Conservation (phyloP, 768 basidiomycete species). For the Filobasidium floriforme region DNA sequence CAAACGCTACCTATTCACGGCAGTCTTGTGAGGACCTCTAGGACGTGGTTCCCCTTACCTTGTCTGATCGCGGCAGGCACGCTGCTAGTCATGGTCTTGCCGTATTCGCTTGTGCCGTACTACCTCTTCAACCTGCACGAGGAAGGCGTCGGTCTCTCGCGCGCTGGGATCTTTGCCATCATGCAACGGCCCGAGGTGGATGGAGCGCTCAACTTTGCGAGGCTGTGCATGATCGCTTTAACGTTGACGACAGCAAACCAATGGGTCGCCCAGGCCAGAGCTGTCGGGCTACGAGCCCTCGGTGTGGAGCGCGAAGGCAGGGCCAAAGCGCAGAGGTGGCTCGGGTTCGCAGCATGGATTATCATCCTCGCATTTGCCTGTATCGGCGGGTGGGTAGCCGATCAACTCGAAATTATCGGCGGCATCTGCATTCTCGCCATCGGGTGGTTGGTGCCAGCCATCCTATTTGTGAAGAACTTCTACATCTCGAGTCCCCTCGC, state of each 20-base stretch:
- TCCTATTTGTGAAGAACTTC: constrained; percentile 73
- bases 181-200: constrained; percentile 22
- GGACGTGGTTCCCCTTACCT: constrained; percentile 37
- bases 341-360: constrained; percentile 34
- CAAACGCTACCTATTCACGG: constrained; percentile 40
- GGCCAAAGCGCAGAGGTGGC: constrained; percentile 34
- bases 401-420: constrained; percentile 36
- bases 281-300: constrained; percentile 30
- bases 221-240: constrained; percentile 36
- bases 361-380: constrained; percentile 30
- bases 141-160: not conserved
- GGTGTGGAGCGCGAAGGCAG: constrained; percentile 38
- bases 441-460: constrained; percentile 48
- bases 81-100: constrained; percentile 35
- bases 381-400: constrained; percentile 34
- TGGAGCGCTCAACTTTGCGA: constrained; percentile 38
- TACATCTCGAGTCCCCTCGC: constrained; percentile 74
- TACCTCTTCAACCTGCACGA: constrained; percentile 33
- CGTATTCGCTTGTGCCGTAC: constrained; percentile 42
- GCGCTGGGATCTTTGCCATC: constrained; percentile 12
- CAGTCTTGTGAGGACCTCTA: constrained; percentile 31
- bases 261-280: constrained; percentile 37
- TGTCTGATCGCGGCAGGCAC: constrained; percentile 30
- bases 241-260: constrained; percentile 31
- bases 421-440: constrained; percentile 33